Evolutionary conservation across 805 yeast species (phyloP).

Genomic region (Nakazawaea pomicola): DNA sequence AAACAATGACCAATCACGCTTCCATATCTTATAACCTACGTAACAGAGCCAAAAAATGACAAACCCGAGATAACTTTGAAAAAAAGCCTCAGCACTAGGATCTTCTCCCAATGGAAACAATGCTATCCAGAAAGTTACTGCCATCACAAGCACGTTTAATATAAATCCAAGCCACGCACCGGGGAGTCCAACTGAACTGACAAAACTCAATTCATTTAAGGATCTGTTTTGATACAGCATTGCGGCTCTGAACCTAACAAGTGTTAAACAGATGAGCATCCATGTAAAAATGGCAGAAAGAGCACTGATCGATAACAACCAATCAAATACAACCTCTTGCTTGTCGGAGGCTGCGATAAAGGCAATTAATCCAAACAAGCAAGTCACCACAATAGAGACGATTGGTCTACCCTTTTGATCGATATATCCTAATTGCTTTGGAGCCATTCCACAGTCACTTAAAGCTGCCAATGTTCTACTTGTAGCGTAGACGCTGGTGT

Average conservation of each 20-base stretch:
- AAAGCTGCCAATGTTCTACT: slow-evolving; percentile 47
- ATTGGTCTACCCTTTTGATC: slow-evolving; percentile 49
- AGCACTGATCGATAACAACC: slow-evolving; percentile 47
- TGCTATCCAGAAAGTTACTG: slow-evolving; percentile 46
- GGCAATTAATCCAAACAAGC: slow-evolving; percentile 36
- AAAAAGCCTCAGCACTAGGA: slow-evolving; percentile 31
- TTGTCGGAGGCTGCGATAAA: slow-evolving; percentile 38
- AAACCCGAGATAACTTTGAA: slow-evolving; percentile 42
- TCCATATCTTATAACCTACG: slow-evolving; percentile 15
- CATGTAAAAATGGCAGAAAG: slow-evolving; percentile 44
- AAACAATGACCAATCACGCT: slow-evolving; percentile 1
- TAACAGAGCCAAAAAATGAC: slow-evolving; percentile 41
- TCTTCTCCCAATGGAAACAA: slow-evolving; percentile 33
- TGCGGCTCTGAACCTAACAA: slow-evolving; percentile 41
- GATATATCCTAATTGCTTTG: slow-evolving; percentile 35
- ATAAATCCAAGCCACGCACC: slow-evolving; percentile 37
- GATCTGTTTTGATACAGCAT: slow-evolving; percentile 37
- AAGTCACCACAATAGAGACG: slow-evolving; percentile 35
- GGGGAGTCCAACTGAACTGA: slow-evolving; percentile 35
- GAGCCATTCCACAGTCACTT: slow-evolving; percentile 41
- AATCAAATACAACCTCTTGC: slow-evolving; percentile 26
- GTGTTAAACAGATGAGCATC: slow-evolving; percentile 40
- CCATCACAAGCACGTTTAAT: slow-evolving; percentile 32
- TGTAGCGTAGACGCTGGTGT: slow-evolving; percentile 51
- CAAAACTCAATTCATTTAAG: slow-evolving; percentile 34